Base-by-base conservation (phyloP, 2,329 filamentous ascomycete genomes). In the Fusarium keratoplasticum region DNA sequence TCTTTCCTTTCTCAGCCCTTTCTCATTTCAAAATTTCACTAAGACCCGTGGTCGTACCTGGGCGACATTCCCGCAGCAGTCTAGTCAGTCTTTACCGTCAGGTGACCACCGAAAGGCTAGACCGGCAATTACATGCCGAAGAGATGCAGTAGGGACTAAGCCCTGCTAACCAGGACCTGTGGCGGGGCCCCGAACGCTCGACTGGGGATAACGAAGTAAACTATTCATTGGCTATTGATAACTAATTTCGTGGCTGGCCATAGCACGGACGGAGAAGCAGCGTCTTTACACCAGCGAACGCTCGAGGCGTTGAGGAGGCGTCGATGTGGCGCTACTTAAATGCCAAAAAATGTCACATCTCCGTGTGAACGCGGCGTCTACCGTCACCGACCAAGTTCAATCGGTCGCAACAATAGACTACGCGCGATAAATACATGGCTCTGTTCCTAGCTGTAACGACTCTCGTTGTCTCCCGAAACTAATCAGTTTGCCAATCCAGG, bases 361-460 rank as follows among this genome's bases (percentile, higher is more conserved):
- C 69, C 40, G 64, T 20, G 31, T 59, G 27, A 8, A 36, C 29
- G 22, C 67, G 67, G 59, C 33, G 11, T 57, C 52, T 57, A n/a
- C 52, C 52, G 29, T 36, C 29, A 33, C n/a, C 20, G 16, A 22
- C 31, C n/a, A 55, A 16, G n/a, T 20, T 47, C 14, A 27, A 6
- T 11, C 22, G 1, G 22, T 27, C 22, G 14, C 14, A 18, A 6
- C 22, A 4, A 27, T 18, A 31, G 29, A 31, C 29, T 31, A 27
- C 42, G 25, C 18, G 42, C 14, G 25, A 47, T 47, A 47, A 47
- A 47, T 47, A 47, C 9, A 8, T 47, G 6, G 42, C 42, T 27
- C 14, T 27, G 14, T 27, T 31, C 27, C n/a, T 22, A 33, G n/a
- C 18, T 35, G 42, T 33, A 33, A 35, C 22, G 2, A 27, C 11